Conservation (phyloP, 768 basidiomycete genomes). For the Boletus subcaerulescens region DNA sequence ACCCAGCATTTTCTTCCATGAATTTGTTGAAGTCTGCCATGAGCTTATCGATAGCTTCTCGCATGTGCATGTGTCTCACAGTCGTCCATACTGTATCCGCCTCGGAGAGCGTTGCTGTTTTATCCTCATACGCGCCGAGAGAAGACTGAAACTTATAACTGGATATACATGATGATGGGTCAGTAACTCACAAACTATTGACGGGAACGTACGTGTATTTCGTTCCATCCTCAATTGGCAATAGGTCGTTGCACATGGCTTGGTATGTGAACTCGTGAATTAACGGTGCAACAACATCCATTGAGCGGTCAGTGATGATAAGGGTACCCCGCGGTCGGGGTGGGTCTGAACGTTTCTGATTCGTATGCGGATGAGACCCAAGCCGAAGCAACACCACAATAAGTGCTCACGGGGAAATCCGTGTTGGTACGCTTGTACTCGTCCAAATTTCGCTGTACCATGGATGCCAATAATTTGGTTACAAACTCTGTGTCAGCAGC, state of each 20-base stretch:
- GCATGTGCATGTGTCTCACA: slow-evolving; percentile 97
- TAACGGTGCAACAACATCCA: slow-evolving; percentile 89
- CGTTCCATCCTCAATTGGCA: slow-evolving; percentile 82
- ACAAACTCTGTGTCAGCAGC: slow-evolving; percentile 72
- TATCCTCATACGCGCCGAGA: slow-evolving; percentile 81
- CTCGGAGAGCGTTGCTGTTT: slow-evolving; percentile 82
- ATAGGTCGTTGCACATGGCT: slow-evolving; percentile 95
- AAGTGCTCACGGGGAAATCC: slow-evolving; percentile 74
- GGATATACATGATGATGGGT: neutral
- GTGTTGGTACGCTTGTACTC: slow-evolving; percentile 83
- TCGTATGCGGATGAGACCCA: neutral
- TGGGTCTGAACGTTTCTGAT: slow-evolving; percentile 52
- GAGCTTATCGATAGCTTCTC: slow-evolving; percentile 95
- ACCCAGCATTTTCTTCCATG: slow-evolving; percentile 90
- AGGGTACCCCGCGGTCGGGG: slow-evolving; percentile 74
- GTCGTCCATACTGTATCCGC: slow-evolving; percentile 87
- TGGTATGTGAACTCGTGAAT: slow-evolving; percentile 99
- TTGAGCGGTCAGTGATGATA: slow-evolving; percentile 92
- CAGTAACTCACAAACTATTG: slow-evolving; percentile 8
- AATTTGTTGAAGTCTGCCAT: slow-evolving; percentile 97
- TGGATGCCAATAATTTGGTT: slow-evolving; percentile 78
- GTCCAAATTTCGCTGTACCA: slow-evolving; percentile 81
- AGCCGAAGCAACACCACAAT: neutral
- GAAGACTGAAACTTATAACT: slow-evolving; percentile 96
- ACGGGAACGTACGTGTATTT: slow-evolving; percentile 73